These are phyloP conservation scores for Staphylotrichum longicolle DNA, from an alignment of 495 filamentous ascomycete genomes.

Conservation along the genomic window DNA sequence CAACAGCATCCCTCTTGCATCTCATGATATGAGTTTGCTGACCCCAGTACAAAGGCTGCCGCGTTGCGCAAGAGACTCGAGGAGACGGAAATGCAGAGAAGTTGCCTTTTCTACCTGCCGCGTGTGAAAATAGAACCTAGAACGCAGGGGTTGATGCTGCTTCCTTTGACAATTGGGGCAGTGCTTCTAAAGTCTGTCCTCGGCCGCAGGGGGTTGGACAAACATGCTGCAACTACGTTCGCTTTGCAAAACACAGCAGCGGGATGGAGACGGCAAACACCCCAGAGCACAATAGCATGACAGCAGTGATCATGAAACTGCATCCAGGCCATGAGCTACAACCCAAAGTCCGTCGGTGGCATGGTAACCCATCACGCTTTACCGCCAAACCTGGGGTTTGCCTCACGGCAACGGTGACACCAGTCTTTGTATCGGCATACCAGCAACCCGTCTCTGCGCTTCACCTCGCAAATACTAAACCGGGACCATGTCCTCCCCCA, in stretches of 20 bases:
- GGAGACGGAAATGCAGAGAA: background rate
- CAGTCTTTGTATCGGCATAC: too few species aligned
- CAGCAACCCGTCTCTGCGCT: too few species aligned
- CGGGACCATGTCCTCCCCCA: background rate
- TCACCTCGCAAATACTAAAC: background rate
- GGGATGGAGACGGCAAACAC: background rate
- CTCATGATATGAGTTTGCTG: background rate
- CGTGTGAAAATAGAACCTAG: too few species aligned
- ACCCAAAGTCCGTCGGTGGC: background rate
- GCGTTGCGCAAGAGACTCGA: background rate
- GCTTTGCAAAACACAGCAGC: too few species aligned
- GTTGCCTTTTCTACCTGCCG: background rate
- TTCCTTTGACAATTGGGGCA: background rate
- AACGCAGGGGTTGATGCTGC: background rate
- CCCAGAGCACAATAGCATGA: background rate
- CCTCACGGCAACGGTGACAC: too few species aligned
- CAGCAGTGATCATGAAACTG: background rate
- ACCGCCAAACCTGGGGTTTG: too few species aligned
- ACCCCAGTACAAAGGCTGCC: background rate
- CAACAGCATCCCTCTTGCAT: background rate
- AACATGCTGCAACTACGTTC: background rate
- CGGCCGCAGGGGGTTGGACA: background rate
- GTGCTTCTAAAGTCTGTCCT: slow-evolving; percentile 1
- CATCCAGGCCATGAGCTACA: background rate
- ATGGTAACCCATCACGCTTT: too few species aligned